Evolutionary conservation across 345 rosid genomes (phyloP).

Genomic region (Gossypium herbaceum): DNA sequence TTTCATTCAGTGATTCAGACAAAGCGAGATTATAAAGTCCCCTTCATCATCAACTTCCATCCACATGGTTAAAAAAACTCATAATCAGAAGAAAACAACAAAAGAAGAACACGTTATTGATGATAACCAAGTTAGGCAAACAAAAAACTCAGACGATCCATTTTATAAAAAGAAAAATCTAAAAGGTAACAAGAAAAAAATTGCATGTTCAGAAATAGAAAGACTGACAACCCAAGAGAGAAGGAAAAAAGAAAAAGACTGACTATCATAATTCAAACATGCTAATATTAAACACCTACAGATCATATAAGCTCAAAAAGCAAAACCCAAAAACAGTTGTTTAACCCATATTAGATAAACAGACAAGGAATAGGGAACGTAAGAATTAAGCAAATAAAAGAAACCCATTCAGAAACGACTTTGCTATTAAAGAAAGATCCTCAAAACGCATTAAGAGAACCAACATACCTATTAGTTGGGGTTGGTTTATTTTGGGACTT

Average conservation of each 20-base stretch:
- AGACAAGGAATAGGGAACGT: background rate
- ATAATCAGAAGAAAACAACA: background rate
- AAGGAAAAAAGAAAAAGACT: background rate
- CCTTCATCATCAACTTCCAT: conserved; percentile 47
- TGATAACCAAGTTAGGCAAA: background rate
- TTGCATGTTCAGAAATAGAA: background rate
- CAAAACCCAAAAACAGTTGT: background rate
- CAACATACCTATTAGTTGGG: background rate
- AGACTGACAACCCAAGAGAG: conserved; percentile 7
- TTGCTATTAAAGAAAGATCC: conserved; percentile 20
- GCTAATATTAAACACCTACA: background rate
- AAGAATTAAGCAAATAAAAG: background rate
- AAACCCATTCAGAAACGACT: conserved; percentile 13
- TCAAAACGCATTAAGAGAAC: conserved; percentile 16
- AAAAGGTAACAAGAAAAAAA: background rate
- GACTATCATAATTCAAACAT: background rate
- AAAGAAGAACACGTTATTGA: background rate
- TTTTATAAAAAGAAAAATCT: background rate
- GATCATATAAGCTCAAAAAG: background rate
- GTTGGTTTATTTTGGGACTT: background rate
- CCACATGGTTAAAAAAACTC: conserved; percentile 25
- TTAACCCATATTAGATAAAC: conserved; percentile 9
- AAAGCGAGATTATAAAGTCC: conserved; percentile 16
- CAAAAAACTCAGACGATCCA: background rate
- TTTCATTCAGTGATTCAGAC: background rate